Evolutionary conservation across 2,329 filamentous ascomycete species (phyloP).

Genomic region (Talaromyces sp.): DNA sequence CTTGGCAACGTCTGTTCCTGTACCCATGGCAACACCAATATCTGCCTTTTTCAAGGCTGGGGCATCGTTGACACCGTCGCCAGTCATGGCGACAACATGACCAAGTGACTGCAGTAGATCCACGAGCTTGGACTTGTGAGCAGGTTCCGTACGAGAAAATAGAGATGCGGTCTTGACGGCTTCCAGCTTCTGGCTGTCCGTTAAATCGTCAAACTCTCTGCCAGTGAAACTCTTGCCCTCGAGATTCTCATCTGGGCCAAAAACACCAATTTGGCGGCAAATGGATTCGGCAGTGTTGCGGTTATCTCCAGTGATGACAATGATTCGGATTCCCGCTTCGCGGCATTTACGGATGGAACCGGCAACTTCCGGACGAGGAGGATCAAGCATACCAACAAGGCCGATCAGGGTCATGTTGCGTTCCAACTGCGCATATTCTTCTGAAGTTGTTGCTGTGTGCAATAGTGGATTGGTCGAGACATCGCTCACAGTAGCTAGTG

Average conservation of each 20-base stretch:
- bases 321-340: slow-evolving; percentile 88
- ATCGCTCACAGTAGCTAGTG: slow-evolving; percentile 77
- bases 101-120: slow-evolving; percentile 89
- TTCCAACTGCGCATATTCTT: slow-evolving; percentile 81
- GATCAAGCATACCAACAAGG: slow-evolving; percentile 93
- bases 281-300: slow-evolving; percentile 96
- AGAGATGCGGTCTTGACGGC: slow-evolving; percentile 81
- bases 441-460: slow-evolving; percentile 69
- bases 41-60: slow-evolving; percentile 97
- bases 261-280: slow-evolving; percentile 94
- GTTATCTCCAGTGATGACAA: slow-evolving; percentile 98
- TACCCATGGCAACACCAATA: slow-evolving; percentile 98
- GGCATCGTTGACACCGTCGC: slow-evolving; percentile 96
- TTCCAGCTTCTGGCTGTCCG: slow-evolving; percentile 69
- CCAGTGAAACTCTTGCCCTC: slow-evolving; percentile 92
- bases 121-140: slow-evolving; percentile 95
- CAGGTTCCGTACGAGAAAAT: slow-evolving; percentile 93
- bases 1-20: slow-evolving; percentile 94
- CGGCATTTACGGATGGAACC: slow-evolving; percentile 82
- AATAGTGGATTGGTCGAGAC: slow-evolving; percentile 65
- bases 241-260: slow-evolving; percentile 73
- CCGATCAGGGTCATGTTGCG: slow-evolving; percentile 92
- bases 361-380: slow-evolving; percentile 86
- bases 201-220: slow-evolving; percentile 85
- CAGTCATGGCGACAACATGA: slow-evolving; percentile 98